phyloP scores from a whole-genome alignment of 495 filamentous ascomycete species.

The Xylaria flabelliformis region DNA sequence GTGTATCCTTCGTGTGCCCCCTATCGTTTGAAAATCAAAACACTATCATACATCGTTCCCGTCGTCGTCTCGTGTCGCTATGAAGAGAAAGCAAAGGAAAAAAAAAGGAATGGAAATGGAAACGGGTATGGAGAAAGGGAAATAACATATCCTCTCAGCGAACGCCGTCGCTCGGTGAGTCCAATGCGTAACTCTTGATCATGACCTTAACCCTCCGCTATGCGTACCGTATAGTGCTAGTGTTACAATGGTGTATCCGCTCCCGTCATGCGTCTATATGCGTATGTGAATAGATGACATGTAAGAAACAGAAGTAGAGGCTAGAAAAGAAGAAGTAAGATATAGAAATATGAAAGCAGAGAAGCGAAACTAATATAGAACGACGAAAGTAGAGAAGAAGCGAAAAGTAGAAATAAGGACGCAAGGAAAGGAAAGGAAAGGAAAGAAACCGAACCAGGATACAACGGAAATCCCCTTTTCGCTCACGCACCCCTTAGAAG shows the following conservation, averaged over 20 bases:
- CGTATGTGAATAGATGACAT: slow-evolving; percentile 12
- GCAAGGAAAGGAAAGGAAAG: slow-evolving; percentile 28
- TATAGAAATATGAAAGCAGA: neutral
- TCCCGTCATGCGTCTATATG: slow-evolving; percentile 27
- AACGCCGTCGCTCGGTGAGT: slow-evolving; percentile 17
- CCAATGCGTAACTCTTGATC: slow-evolving; percentile 19
- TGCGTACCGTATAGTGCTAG: slow-evolving; percentile 4
- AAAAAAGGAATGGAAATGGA: slow-evolving; percentile 9
- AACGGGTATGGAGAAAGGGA: slow-evolving; percentile 19
- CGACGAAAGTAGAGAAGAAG: slow-evolving; percentile 12
- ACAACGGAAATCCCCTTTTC: slow-evolving; percentile 9
- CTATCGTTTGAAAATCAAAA: slow-evolving; percentile 9
- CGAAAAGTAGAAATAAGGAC: neutral
- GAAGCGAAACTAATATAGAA: slow-evolving; percentile 9
- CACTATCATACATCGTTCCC: slow-evolving; percentile 27
- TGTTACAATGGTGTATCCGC: slow-evolving; percentile 27
- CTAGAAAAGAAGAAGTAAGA: neutral
- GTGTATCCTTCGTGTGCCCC: slow-evolving; percentile 1
- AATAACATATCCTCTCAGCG: slow-evolving; percentile 19
- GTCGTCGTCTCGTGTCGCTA: slow-evolving; percentile 24
- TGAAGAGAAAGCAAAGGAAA: slow-evolving; percentile 5
- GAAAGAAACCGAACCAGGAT: slow-evolving; percentile 30
- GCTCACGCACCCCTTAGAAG: slow-evolving; percentile 38
- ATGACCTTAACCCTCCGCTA: slow-evolving; percentile 3
- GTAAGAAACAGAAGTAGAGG: slow-evolving; percentile 13